phyloP scores from a whole-genome alignment of 169 alveolate genomes.

The Babesia gibsoni region DNA sequence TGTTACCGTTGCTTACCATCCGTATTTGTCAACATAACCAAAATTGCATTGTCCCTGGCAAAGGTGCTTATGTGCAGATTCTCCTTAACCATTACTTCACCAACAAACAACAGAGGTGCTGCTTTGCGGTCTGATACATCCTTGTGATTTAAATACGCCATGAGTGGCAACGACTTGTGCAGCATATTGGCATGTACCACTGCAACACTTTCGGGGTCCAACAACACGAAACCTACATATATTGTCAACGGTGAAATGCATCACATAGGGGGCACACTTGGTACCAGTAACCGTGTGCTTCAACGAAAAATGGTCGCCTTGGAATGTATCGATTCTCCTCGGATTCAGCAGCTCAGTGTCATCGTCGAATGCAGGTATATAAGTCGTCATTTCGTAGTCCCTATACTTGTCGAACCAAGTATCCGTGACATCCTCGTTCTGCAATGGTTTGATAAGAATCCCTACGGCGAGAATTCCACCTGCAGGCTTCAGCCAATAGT shows the following conservation, averaged over 20 bases:
- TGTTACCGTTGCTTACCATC: constrained; percentile 2
- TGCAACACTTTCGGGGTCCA: background rate
- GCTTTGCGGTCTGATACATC: background rate
- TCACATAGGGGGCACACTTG: background rate
- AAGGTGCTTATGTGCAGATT: background rate
- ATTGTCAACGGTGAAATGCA: background rate
- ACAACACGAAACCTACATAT: background rate
- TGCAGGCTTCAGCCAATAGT: background rate
- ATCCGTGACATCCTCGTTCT: background rate
- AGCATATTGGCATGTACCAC: background rate
- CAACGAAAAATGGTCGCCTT: background rate
- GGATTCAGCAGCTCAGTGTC: background rate
- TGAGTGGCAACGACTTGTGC: constrained; percentile 10
- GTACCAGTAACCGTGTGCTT: background rate
- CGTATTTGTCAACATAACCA: constrained; percentile 18
- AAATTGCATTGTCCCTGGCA: constrained; percentile 6
- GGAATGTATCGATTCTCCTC: background rate
- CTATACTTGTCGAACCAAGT: constrained; percentile 34
- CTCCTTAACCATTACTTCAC: constrained; percentile 17
- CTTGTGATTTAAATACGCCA: background rate
- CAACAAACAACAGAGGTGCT: constrained; percentile 3
- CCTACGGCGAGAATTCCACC: constrained; percentile 30
- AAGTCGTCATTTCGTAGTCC: background rate
- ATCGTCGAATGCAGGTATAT: background rate
- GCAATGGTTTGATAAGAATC: constrained; percentile 20